Evolutionary conservation across 169 alveolate genomes (phyloP).

Genomic region (Plasmodium vivax): DNA sequence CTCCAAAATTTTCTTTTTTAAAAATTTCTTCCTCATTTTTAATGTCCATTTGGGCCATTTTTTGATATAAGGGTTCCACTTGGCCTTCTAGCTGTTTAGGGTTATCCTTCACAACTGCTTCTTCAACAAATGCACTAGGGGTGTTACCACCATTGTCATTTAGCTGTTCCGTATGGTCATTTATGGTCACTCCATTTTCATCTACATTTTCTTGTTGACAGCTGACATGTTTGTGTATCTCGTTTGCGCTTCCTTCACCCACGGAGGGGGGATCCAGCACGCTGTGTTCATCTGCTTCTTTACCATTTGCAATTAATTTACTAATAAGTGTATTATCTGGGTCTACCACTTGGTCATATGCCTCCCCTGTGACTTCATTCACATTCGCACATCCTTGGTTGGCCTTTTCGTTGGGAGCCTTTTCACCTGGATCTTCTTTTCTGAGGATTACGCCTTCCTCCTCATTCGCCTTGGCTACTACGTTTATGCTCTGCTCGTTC

Average conservation of each 20-base stretch:
- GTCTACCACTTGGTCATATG: background rate
- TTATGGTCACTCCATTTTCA: background rate
- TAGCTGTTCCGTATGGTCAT: background rate
- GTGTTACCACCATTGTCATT: background rate
- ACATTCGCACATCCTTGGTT: background rate
- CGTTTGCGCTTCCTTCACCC: background rate
- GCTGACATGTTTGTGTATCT: background rate
- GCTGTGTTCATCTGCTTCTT: background rate
- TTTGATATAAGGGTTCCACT: background rate
- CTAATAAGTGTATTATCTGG: background rate
- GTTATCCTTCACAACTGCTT: background rate
- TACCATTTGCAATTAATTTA: background rate
- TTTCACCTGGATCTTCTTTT: constrained; percentile 1
- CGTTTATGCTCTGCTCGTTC: background rate
- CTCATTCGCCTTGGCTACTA: background rate
- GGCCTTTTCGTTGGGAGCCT: background rate
- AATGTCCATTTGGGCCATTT: background rate
- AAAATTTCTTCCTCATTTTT: background rate
- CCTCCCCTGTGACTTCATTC: background rate
- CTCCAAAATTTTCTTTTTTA: background rate
- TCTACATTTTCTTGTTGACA: background rate
- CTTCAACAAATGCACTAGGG: background rate
- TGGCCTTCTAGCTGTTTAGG: background rate
- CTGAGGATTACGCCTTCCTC: background rate
- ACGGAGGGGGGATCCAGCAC: background rate